phyloP scores from a whole-genome alignment of 768 basidiomycete species.

The Trametes elegans region DNA sequence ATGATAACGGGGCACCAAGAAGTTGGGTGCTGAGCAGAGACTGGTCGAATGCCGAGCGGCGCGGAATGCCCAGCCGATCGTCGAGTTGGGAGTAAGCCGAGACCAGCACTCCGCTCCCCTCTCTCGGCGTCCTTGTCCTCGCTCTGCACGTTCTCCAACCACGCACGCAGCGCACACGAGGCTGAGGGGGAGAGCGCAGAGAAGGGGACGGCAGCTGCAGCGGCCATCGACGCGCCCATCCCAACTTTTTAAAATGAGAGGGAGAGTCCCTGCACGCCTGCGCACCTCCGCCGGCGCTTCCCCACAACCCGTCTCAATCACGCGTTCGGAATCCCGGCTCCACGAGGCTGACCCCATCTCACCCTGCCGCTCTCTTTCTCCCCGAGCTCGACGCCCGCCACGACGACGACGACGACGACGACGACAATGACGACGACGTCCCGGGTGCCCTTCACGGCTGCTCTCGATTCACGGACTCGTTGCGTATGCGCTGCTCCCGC shows the following conservation, averaged over 20 bases:
- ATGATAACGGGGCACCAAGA: conserved; percentile 21
- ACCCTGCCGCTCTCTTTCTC: not conserved
- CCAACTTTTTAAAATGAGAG: conserved; percentile 3
- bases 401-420: not conserved
- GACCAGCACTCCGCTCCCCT: not conserved
- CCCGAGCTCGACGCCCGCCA: not conserved
- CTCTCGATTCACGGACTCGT: not conserved
- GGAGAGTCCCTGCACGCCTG: not conserved
- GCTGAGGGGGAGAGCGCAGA: not conserved
- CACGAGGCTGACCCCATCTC: conserved; percentile 11
- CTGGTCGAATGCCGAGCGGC: conserved; percentile 20
- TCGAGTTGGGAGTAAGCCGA: conserved; percentile 2
- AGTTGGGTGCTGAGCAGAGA: conserved; percentile 9
- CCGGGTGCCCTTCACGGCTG: not conserved
- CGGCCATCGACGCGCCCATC: no score
- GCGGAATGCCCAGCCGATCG: conserved; percentile 20
- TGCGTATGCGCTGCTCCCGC: not conserved
- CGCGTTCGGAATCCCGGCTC: conserved; percentile 5
- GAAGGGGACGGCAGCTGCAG: not conserved
- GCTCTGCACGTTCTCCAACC: not conserved
- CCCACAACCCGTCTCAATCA: not conserved
- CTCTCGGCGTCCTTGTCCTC: conserved; percentile 12
- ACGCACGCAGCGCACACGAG: not conserved
- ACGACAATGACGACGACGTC: not conserved
- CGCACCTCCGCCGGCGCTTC: conserved; percentile 3